Base-by-base conservation (phyloP, 1,284 basidiomycete genomes). In the Irpex sp. region DNA sequence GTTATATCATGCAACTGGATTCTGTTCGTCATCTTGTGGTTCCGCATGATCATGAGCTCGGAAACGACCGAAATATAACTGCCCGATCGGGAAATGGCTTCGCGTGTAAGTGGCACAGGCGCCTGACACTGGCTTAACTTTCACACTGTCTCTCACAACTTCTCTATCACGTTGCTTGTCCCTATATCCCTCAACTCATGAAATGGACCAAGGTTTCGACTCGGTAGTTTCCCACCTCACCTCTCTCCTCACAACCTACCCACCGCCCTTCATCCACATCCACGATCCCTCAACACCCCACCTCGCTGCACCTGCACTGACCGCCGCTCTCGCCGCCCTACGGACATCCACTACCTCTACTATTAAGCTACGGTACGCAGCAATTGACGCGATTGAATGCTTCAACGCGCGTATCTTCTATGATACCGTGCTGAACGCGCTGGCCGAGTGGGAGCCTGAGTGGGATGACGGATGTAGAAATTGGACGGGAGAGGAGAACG, bases 251-350 rank as follows among this genome's bases (percentile, higher is more conserved):
- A 77, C 79, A 4, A 72, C 76, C 2, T 75, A 73, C 59, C 79
- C 87, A 2, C 87, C 88, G 2, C 78, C 85, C 0, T 92, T 92
- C 71, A 80, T 92, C 63, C 88, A 86, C 71, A 71, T 93, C 36
- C 83, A 87, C 65, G 88, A 92, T 72, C 78, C 83, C 49, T 78
- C 76, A 66, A 82, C 81, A 21, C 76, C 75, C 8, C 78, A 76
- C 45, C 72, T 81, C 21, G 82, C 84, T 0, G 66, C 76, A 12
- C 70, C 71, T 2, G 76, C 81, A 14, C 63, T 88, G 48, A 68
- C 75, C 36, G 66, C 74, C 18, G 64, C 64, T 73, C 4, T 64
- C 71, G 4, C 33, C 63, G 14, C 52, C 18, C 36, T 48, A 19
- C 10, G 39, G 39, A 33, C 58, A 42, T 58, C 63, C 37, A 23